Conservation (phyloP, 1,284 basidiomycete species). For the Xerocomus nothofagi region DNA sequence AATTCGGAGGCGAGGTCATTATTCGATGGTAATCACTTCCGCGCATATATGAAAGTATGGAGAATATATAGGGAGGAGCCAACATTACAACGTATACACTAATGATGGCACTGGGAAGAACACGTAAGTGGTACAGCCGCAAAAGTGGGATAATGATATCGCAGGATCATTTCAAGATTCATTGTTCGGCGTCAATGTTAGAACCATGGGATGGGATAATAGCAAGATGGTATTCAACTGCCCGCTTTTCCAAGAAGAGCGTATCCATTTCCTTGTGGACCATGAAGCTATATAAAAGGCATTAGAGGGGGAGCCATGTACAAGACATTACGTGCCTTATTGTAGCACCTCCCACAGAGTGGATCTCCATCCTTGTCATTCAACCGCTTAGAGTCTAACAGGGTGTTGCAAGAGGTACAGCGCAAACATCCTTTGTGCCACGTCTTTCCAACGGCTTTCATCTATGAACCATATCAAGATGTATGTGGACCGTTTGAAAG, state of each 20-base stretch:
- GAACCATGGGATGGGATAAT: background rate
- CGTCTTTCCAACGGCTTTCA: conserved; percentile 73
- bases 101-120: conserved; percentile 10
- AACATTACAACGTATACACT: conserved; percentile 17
- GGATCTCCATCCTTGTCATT: conserved; percentile 74
- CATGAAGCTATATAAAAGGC: conserved; percentile 50
- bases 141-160: conserved; percentile 28
- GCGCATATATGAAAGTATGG: conserved; percentile 1
- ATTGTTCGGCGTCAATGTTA: conserved; percentile 5
- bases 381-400: conserved; percentile 65
- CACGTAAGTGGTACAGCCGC: conserved; percentile 26
- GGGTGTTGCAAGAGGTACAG: conserved; percentile 65
- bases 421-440: conserved; percentile 76
- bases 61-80: conserved; percentile 3
- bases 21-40: background rate
- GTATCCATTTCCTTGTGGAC: conserved; percentile 72
- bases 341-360: conserved; percentile 68
- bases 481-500: background rate
- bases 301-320: conserved; percentile 4
- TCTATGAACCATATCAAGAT: conserved; percentile 38
- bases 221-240: conserved; percentile 27
- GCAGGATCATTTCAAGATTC: conserved; percentile 11
- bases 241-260: conserved; percentile 67
- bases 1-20: background rate
- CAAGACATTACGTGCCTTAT: conserved; percentile 52